Evolutionary conservation across 331 rosid genomes (phyloP), one percentile per base, ranked within the genome.

Genomic region (Stylosanthes scabra): DNA sequence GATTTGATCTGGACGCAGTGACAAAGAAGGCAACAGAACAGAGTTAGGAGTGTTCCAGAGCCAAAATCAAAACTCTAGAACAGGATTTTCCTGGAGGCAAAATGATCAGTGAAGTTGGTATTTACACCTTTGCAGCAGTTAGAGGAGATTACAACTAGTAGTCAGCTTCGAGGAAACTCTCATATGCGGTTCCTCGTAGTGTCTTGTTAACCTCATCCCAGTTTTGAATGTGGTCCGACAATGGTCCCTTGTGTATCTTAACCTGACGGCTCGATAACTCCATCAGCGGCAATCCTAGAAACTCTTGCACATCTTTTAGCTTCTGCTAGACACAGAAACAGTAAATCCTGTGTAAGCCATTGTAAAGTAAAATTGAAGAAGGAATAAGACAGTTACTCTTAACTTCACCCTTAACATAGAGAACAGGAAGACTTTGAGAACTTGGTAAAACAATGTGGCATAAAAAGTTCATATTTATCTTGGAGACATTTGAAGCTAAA

Each of bases 161-260:
- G 74, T 90, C 96, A 15, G 88, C 76, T 5, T 41, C 83, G 44
- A 94, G 92, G 76, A 91, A 92, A 74, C 80, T 83, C 83, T 90
- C 92, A 59, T 85, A 94, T 14, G 70, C 67, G 16, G 92, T 94
- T 64, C 93, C 97, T 2, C 64, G 70, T 16, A 94, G 91, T 8
- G 88, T 81, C 74, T 39, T 82, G 85, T 80, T 90, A 65, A 94
- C 97, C 12, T 90, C 97, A 2, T 90, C 93, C 97, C 96, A 91
- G 84, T 94, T 88, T 70, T 54, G 80, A 72, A 91, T 78, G 82
- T 90, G 93, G 31, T 90, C 93, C 0, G 91, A 85, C 74, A 91
- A 45, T 14, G 86, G 81, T 41, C 97, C 96, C 46, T 82, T 87
- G 71, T 91, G 99, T 81, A 94, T 91, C 83, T 91, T 91, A 42